Conservation (phyloP, 352 stramenopile species). For the Phytophthora pluvialis region DNA sequence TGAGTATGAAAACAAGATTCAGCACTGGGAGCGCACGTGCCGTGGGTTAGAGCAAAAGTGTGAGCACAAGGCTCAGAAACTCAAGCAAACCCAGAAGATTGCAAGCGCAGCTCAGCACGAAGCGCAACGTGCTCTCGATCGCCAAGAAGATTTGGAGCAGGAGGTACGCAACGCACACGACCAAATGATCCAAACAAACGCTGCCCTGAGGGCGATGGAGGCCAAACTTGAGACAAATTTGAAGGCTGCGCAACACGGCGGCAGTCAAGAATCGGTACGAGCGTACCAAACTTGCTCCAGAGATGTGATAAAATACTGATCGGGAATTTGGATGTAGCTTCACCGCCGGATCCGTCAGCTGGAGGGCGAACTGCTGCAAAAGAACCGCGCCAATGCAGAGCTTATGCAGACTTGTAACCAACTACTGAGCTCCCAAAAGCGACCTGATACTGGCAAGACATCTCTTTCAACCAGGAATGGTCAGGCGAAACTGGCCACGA, state of each 20-base stretch:
- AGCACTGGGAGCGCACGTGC: slow-evolving; percentile 43
- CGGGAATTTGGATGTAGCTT: slow-evolving; percentile 27
- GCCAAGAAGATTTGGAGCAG: slow-evolving; percentile 41
- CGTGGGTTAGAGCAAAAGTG: slow-evolving; percentile 40
- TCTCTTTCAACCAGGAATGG: slow-evolving; percentile 2
- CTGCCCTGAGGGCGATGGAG: slow-evolving; percentile 52
- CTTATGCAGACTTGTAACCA: slow-evolving; percentile 47
- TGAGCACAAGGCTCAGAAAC: slow-evolving; percentile 26
- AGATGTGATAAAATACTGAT: not conserved
- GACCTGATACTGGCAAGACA: slow-evolving; percentile 6
- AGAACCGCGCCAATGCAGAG: slow-evolving; percentile 37
- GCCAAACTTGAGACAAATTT: slow-evolving; percentile 48
- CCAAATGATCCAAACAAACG: slow-evolving; percentile 55
- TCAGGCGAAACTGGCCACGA: slow-evolving; percentile 20
- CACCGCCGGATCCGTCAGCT: slow-evolving; percentile 45
- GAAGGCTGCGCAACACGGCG: slow-evolving; percentile 21
- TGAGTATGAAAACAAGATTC: slow-evolving; percentile 54
- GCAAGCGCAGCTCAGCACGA: slow-evolving; percentile 29
- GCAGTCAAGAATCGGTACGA: slow-evolving; percentile 21
- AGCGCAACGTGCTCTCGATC: slow-evolving; percentile 23
- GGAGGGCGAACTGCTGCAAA: slow-evolving; percentile 49
- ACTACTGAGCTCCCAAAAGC: slow-evolving; percentile 24
- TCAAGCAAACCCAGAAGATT: slow-evolving; percentile 34
- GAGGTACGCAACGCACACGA: slow-evolving; percentile 51
- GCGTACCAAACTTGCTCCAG: not conserved